phyloP scores from a whole-genome alignment of 805 yeast species.

The Monosporozyma servazzii region DNA sequence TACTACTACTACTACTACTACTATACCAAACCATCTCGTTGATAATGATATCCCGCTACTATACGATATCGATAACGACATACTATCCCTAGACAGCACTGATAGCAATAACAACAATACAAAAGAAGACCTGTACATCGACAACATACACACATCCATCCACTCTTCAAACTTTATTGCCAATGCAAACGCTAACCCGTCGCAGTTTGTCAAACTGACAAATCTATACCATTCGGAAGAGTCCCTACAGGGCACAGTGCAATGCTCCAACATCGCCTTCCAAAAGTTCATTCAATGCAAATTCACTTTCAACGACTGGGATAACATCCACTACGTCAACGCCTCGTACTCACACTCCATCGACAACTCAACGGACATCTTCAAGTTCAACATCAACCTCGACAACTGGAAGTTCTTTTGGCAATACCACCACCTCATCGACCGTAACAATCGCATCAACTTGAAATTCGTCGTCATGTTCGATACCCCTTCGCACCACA shows the following conservation, averaged over 20 bases:
- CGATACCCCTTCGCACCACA: conserved; percentile 27
- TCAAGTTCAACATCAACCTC: conserved; percentile 23
- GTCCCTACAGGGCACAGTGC: conserved; percentile 19
- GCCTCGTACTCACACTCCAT: conserved; percentile 23
- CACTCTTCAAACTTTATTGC: background rate
- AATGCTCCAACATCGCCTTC: conserved; percentile 26
- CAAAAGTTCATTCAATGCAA: conserved; percentile 28
- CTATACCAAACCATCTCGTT: no score
- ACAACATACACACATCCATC: background rate
- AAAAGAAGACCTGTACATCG: no score
- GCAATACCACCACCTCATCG: conserved; percentile 16
- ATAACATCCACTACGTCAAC: conserved; percentile 23
- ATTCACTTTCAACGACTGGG: conserved; percentile 28
- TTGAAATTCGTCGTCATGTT: background rate
- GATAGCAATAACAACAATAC: no score
- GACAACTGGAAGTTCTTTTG: conserved; percentile 21
- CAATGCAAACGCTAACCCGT: no score
- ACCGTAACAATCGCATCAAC: background rate
- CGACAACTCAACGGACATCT: conserved; percentile 23
- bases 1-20: background rate
- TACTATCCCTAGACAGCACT: no score
- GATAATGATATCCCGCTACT: no score
- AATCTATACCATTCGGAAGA: conserved; percentile 2
- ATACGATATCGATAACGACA: no score
- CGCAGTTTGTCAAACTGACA: conserved; percentile 17